These are phyloP conservation scores for Colletotrichum theobromicola DNA, from an alignment of 2,329 filamentous ascomycete species.

Conservation along the genomic window DNA sequence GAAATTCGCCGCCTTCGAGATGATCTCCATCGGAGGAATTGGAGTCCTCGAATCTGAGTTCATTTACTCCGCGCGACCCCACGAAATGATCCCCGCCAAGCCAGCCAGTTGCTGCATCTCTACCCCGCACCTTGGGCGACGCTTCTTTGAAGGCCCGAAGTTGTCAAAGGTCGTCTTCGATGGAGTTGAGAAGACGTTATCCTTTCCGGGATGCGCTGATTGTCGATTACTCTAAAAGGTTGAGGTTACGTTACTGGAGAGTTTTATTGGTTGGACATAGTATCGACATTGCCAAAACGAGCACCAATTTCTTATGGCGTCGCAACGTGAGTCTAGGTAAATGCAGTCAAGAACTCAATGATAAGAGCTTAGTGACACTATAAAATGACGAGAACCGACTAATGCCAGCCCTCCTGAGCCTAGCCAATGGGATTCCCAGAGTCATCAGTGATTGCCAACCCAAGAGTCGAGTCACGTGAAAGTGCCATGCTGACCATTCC, in stretches of 20 bases:
- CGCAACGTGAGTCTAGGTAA: background rate
- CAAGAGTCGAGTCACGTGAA: background rate
- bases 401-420: background rate
- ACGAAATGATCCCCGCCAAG: background rate
- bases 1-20: background rate
- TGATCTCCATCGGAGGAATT: background rate
- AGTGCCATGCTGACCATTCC: background rate
- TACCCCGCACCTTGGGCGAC: background rate
- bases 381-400: background rate
- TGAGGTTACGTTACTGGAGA: background rate
- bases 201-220: background rate
- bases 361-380: background rate
- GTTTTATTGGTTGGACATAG: background rate
- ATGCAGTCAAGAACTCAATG: background rate
- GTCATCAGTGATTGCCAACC: background rate
- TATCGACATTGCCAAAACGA: background rate
- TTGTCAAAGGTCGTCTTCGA: background rate
- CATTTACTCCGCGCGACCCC: background rate
- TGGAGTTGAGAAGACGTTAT: background rate
- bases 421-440: background rate
- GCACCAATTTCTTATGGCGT: background rate
- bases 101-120: background rate
- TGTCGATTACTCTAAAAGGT: background rate
- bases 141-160: background rate
- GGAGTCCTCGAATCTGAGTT: background rate